Evolutionary conservation across 2,329 filamentous ascomycete genomes (phyloP), one percentile per base, ranked within the genome.

Genomic region (Monilinia vaccinii-corymbosi): DNA sequence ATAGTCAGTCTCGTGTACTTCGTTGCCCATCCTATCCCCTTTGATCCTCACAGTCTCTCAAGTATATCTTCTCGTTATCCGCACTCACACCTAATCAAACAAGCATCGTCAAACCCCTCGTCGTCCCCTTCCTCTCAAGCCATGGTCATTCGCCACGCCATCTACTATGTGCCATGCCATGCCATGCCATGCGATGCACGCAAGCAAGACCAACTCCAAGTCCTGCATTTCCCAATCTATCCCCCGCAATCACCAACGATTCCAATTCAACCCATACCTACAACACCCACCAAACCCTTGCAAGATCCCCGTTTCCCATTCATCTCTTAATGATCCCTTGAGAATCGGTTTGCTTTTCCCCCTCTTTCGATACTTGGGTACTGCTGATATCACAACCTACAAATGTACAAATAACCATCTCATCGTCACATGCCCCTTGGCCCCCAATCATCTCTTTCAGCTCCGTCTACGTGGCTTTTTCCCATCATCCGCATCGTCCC

Each of bases 191-290:
- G 49, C 23, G 16, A 52, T 52, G 50, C 25, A 52, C 32, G 50
- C 51, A 53, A 53, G 51, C 51, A 53, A 42, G 23, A 53, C 50
- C 50, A 52, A 53, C 50, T 53, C 38, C 51, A 53, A 53, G 38
- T 53, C 38, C 38, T 44, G 38, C 38, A 32, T 42, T 40, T 31
- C 13, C 14, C 25, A 28, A 44, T 31, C 18, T 18, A 44, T 53
- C 51, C 51, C 51, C 51, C 51, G 38, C 38, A 53, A 44, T 32
- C 38, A 44, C 51, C 51, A 53, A 44, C 51, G 28, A 53, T 53
- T 32, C 25, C 14, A 32, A 23, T 31, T 31, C 40, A 25, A 53
- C 10, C 11, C 38, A 23, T 23, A 32, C 25, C 13, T 7, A 13
- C n/a, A 44, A 53, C 28, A 11, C n/a, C 21, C 14, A 44, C 8